Percentiles rank a stretch among this genome's conserved stretches.
Evolutionary conservation across 2,329 filamentous ascomycete genomes (phyloP).

Genomic region (Fusarium sp.): DNA sequence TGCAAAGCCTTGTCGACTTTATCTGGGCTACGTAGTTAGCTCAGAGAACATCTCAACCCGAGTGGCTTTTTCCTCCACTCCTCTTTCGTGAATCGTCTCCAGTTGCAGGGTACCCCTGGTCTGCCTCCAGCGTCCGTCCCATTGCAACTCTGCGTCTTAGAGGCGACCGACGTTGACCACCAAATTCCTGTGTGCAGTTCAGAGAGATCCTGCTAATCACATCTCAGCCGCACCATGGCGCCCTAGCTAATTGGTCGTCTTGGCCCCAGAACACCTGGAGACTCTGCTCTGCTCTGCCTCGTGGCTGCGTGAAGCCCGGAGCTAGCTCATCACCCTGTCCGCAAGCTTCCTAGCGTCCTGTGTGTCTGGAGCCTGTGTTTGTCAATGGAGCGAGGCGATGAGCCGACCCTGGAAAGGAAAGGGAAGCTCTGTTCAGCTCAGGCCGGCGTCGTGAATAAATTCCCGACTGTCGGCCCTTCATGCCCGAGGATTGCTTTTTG

Average conservation of each 20-base stretch:
- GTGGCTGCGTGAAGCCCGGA: slow-evolving; percentile 23
- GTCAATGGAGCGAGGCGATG: slow-evolving; percentile 24
- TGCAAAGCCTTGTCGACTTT: slow-evolving; percentile 21
- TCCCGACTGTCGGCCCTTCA: slow-evolving; percentile 10
- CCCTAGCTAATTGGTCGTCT: slow-evolving; percentile 26
- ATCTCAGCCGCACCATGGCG: slow-evolving; percentile 38
- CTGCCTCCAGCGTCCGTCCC: neutral
- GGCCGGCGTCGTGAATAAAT: slow-evolving; percentile 29
- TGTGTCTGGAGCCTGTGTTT: slow-evolving; percentile 9
- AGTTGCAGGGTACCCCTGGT: slow-evolving; percentile 15
- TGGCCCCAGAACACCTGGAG: neutral
- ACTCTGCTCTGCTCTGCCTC: slow-evolving; percentile 41
- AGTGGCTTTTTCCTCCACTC: slow-evolving; percentile 22
- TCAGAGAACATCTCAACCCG: neutral
- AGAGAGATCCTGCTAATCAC: slow-evolving; percentile 20
- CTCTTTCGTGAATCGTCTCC: slow-evolving; percentile 6
- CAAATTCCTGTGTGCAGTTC: slow-evolving; percentile 15
- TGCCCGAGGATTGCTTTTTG: slow-evolving; percentile 1
- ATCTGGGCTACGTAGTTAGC: slow-evolving; percentile 4
- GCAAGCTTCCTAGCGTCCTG: slow-evolving; percentile 34
- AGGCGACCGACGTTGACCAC: slow-evolving; percentile 14
- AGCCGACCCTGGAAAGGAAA: slow-evolving; percentile 17
- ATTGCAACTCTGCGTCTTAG: slow-evolving; percentile 15
- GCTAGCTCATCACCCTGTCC: slow-evolving; percentile 19
- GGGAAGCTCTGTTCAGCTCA: slow-evolving; percentile 17